A percentile compares a stretch with the other conserved stretches of the same genome.
phyloP scores from a whole-genome alignment of 495 filamentous ascomycete species.

The Bacidia rubella region DNA sequence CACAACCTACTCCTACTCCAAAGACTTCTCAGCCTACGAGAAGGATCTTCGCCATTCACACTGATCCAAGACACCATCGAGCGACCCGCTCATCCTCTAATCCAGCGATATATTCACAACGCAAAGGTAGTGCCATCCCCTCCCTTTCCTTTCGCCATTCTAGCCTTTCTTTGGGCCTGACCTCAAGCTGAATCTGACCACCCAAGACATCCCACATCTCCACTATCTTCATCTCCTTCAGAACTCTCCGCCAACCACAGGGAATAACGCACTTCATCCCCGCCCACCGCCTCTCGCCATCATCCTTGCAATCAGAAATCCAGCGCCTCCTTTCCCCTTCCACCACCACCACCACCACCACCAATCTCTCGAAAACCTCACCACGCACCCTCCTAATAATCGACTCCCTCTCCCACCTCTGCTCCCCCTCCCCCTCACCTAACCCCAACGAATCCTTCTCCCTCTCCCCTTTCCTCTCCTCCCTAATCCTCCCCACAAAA shows the following conservation, averaged over 20 bases:
- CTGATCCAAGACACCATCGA: constrained; percentile 74
- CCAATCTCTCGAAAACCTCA: not conserved
- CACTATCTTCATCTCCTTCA: constrained; percentile 66
- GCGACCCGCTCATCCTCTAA: constrained; percentile 58
- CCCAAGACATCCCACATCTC: constrained; percentile 40
- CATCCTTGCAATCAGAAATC: constrained; percentile 42
- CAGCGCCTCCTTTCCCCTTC: not conserved
- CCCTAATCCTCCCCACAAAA: constrained; percentile 33
- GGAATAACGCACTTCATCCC: constrained; percentile 51
- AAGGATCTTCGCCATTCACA: constrained; percentile 74
- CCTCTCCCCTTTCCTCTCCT: constrained; percentile 36
- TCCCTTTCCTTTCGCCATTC: constrained; percentile 30
- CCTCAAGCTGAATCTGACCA: no score
- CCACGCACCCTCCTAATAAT: constrained; percentile 39
- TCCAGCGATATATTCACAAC: constrained; percentile 59
- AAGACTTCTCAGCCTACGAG: constrained; percentile 63
- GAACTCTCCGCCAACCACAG: constrained; percentile 45
- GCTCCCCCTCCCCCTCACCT: constrained; percentile 22
- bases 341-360: not conserved
- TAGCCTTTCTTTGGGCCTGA: no score
- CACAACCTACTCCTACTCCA: constrained; percentile 81
- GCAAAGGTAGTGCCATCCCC: constrained; percentile 45
- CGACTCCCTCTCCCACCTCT: constrained; percentile 46
- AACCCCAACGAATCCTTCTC: no score
- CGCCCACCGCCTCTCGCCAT: constrained; percentile 43